phyloP scores from a whole-genome alignment of 164 flowering plant species.

The Taxillus chinensis region DNA sequence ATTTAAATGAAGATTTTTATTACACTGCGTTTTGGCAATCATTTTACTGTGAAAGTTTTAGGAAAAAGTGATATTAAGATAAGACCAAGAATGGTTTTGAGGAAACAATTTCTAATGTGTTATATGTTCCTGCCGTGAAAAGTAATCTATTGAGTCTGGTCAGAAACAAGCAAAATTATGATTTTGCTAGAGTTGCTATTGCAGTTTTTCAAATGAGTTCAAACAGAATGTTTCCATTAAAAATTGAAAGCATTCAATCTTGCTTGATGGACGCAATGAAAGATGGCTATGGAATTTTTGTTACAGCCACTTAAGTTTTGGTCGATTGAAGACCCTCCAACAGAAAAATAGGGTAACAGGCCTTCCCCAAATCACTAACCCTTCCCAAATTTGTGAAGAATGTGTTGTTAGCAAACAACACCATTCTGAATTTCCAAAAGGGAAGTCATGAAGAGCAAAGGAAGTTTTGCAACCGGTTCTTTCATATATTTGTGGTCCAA shows the following conservation, averaged over 20 bases:
- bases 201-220: slow-evolving; percentile 5
- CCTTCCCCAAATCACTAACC: neutral
- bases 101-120: slow-evolving; percentile 1
- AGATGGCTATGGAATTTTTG: slow-evolving; percentile 7
- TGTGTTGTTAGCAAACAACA: slow-evolving; percentile 13
- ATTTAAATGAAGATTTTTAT: too few relatives aligned
- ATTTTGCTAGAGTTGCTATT: slow-evolving; percentile 1
- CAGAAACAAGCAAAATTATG: slow-evolving; percentile 2
- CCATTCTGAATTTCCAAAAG: slow-evolving; percentile 4
- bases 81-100: neutral
- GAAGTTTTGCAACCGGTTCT: slow-evolving; percentile 9
- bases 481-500: slow-evolving; percentile 10
- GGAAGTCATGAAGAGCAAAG: slow-evolving; percentile 9
- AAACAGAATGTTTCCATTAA: slow-evolving; percentile 12
- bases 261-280: slow-evolving; percentile 2
- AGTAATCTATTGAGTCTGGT: slow-evolving; percentile 5
- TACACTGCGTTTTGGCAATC: slow-evolving; percentile 1
- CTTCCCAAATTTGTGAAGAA: slow-evolving; percentile 6
- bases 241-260: neutral
- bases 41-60: neutral
- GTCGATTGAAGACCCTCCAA: slow-evolving; percentile 1
- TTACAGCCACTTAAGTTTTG: slow-evolving; percentile 6
- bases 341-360: slow-evolving; percentile 12
- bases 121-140: slow-evolving; percentile 7
- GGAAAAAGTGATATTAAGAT: slow-evolving; percentile 6